Conservation (phyloP, 176 grass and related monocot species). For the Guadua angustifolia region DNA sequence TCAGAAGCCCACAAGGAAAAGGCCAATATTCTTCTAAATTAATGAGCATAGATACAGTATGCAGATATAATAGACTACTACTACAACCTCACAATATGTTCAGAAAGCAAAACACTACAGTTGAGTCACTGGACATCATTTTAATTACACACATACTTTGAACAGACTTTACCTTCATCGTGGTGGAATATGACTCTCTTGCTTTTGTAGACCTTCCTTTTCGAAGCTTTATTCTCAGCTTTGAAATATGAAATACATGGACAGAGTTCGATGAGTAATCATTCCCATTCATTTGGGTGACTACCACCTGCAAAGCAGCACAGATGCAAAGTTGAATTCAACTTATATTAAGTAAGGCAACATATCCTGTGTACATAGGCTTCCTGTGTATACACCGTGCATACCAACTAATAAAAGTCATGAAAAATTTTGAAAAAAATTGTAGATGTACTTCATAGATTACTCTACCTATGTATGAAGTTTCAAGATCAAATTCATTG, state of each 20-base stretch:
- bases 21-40: not conserved
- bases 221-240: conserved; percentile 73
- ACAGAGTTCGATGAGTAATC: conserved; percentile 74
- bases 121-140: not conserved
- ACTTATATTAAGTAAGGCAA: not conserved
- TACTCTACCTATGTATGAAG: too few relatives aligned
- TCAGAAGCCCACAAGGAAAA: not conserved
- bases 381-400: too few relatives aligned
- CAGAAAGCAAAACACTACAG: not conserved
- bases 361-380: too few relatives aligned
- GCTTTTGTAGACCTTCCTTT: conserved; percentile 95
- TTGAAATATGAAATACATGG: conserved; percentile 89
- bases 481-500: too few relatives aligned
- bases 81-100: not conserved
- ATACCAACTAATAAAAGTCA: too few relatives aligned
- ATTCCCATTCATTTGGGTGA: conserved; percentile 81
- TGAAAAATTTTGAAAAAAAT: too few relatives aligned
- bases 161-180: conserved; percentile 73
- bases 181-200: conserved; percentile 80
- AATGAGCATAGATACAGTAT: not conserved
- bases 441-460: too few relatives aligned
- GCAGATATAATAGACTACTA: not conserved
- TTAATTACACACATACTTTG: not conserved
- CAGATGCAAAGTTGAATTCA: not conserved
- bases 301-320: conserved; percentile 63